A percentile compares a stretch with the other conserved stretches of the same genome.
Conservation (phyloP, 495 filamentous ascomycete genomes). For the Lepraria neglecta region DNA sequence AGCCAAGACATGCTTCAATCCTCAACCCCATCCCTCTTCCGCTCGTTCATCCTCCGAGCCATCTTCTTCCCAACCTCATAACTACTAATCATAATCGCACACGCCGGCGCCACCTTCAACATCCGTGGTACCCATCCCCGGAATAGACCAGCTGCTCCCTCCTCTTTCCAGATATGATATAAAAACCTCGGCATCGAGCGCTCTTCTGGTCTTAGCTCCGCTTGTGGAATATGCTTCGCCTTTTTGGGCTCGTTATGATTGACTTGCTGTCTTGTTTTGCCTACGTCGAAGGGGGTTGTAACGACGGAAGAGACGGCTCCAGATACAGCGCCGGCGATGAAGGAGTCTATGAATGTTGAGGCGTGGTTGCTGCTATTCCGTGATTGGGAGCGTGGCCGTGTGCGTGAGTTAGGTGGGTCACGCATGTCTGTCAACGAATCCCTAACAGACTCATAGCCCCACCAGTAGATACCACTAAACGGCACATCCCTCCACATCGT, state of each 20-base stretch:
- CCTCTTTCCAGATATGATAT: constrained; percentile 77
- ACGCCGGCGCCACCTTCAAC: constrained; percentile 90
- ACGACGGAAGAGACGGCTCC: constrained; percentile 82
- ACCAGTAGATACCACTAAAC: constrained; percentile 96
- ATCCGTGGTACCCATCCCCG: constrained; percentile 85
- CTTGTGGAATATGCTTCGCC: constrained; percentile 24
- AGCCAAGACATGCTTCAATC: not conserved
- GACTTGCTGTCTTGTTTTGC: constrained; percentile 90
- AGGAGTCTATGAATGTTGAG: constrained; percentile 77
- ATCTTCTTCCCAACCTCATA: constrained; percentile 94
- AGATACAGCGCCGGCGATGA: constrained; percentile 73
- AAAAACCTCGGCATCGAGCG: constrained; percentile 70
- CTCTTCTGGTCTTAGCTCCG: constrained; percentile 57
- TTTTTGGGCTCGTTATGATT: constrained; percentile 43
- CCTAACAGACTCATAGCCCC: constrained; percentile 84
- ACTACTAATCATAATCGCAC: constrained; percentile 99
- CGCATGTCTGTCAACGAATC: constrained; percentile 57
- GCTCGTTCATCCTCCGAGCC: constrained; percentile 72
- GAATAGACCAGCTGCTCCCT: constrained; percentile 76
- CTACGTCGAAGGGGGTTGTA: constrained; percentile 95
- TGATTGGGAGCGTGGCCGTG: constrained; percentile 40
- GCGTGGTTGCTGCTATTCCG: constrained; percentile 53
- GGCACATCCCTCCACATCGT: constrained; percentile 97
- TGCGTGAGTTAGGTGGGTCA: constrained; percentile 25
- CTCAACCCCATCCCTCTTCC: constrained; percentile 23